Evolutionary conservation across 345 rosid genomes (phyloP).

Genomic region (Sisymbrium irio): DNA sequence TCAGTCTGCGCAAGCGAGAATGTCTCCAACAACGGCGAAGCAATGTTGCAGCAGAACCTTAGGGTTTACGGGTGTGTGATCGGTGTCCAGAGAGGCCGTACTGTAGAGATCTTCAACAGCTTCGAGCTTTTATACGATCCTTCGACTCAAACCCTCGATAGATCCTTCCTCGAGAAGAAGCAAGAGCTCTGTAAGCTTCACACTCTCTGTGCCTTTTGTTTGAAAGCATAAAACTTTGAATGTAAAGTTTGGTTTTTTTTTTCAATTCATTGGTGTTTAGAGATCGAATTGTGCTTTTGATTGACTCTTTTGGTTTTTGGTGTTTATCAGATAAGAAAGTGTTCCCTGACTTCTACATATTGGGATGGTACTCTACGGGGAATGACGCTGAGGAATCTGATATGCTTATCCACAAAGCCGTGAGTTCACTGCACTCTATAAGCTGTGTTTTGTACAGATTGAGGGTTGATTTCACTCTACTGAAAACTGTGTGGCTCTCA

Average conservation of each 20-base stretch:
- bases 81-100: conserved; percentile 95
- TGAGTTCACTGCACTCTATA: conserved; percentile 33
- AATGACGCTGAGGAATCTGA: conserved; percentile 85
- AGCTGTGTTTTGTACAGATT: not conserved
- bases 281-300: not conserved
- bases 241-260: not conserved
- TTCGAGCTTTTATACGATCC: conserved; percentile 92
- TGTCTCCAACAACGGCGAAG: conserved; percentile 38
- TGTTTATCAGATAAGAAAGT: conserved; percentile 74
- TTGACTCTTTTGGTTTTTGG: not conserved
- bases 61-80: conserved; percentile 94
- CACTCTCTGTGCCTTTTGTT: not conserved
- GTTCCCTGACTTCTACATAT: conserved; percentile 75
- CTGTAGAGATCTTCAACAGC: conserved; percentile 97
- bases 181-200: conserved; percentile 60
- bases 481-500: conserved; percentile 3
- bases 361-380: conserved; percentile 98
- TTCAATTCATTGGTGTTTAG: not conserved
- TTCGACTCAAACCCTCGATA: conserved; percentile 60
- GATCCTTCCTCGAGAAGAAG: conserved; percentile 89
- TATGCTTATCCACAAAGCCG: conserved; percentile 91
- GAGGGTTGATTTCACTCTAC: not conserved
- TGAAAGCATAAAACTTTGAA: not conserved
- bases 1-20: conserved; percentile 30
- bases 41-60: conserved; percentile 36